phyloP scores from a whole-genome alignment of 441 rosid genomes.

The Mallotus japonicus region DNA sequence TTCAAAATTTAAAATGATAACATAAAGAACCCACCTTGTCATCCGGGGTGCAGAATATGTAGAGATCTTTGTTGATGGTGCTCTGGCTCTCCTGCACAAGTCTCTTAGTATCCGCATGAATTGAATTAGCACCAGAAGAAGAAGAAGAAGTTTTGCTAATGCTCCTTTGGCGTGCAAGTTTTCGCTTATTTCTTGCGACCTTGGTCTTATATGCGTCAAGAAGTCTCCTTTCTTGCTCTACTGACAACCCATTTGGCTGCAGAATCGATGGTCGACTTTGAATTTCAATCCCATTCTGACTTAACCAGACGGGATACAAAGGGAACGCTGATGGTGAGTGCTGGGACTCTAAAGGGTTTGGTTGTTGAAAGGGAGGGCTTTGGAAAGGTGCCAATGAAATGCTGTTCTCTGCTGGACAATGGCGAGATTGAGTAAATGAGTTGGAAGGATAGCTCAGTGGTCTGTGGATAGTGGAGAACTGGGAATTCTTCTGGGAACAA shows the following conservation, averaged over 20 bases:
- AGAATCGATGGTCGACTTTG: background rate
- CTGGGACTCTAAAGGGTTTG: constrained; percentile 21
- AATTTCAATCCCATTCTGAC: constrained; percentile 29
- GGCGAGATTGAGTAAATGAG: constrained; percentile 25
- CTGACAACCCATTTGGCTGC: constrained; percentile 26
- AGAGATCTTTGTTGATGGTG: constrained; percentile 29
- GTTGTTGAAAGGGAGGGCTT: constrained; percentile 24
- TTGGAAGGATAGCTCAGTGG: constrained; percentile 23
- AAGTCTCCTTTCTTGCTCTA: constrained; percentile 32
- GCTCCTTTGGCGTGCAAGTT: constrained; percentile 57
- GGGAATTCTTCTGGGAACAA: constrained; percentile 25
- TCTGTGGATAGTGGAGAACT: constrained; percentile 11
- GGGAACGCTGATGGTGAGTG: constrained; percentile 20
- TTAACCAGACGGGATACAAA: constrained; percentile 24
- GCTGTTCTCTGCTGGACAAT: constrained; percentile 20
- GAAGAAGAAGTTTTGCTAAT: constrained; percentile 36
- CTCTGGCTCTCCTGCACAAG: constrained; percentile 2
- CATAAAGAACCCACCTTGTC: constrained; percentile 41
- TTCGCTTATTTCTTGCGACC: constrained; percentile 60
- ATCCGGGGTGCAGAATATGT: constrained; percentile 38
- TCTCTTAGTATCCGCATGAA: constrained; percentile 31
- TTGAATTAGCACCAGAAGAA: constrained; percentile 26
- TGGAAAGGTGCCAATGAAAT: constrained; percentile 18
- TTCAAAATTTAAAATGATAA: constrained; percentile 8
- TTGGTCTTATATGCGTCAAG: constrained; percentile 43